Percentiles rank a stretch among this genome's conserved stretches.
Conservation (phyloP, 2,329 filamentous ascomycete genomes). For the Cladorrhinum sp. region DNA sequence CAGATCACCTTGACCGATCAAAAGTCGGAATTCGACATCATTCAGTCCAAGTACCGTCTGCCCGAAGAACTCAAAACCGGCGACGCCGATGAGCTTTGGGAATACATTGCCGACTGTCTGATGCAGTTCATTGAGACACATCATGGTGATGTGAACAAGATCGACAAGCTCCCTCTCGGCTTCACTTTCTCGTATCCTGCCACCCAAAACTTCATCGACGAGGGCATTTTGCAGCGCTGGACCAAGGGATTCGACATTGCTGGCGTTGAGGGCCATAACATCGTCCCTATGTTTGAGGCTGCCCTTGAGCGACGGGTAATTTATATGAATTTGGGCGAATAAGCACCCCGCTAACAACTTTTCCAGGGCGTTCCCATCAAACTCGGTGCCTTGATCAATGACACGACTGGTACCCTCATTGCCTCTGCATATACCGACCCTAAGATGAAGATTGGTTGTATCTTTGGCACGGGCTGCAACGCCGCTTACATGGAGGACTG, state of each 20-base stretch:
- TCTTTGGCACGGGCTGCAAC: conserved; percentile 97
- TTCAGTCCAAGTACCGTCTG: conserved; percentile 94
- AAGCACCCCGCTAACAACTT: conserved; percentile 20
- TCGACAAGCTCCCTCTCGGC: conserved; percentile 72
- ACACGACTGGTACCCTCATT: conserved; percentile 95
- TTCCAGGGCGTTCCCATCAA: conserved; percentile 81
- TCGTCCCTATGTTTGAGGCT: conserved; percentile 82
- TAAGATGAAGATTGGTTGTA: conserved; percentile 91
- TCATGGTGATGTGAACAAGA: conserved; percentile 62
- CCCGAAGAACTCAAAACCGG: conserved; percentile 89
- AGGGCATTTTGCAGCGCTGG: conserved; percentile 90
- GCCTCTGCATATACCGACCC: conserved; percentile 95
- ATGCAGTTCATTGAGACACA: conserved; percentile 87
- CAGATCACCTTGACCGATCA: conserved; percentile 85
- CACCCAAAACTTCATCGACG: conserved; percentile 88
- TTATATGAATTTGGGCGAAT: neutral
- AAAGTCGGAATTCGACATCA: conserved; percentile 89
- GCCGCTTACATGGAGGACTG: conserved; percentile 96
- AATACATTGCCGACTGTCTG: conserved; percentile 89
- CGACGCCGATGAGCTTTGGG: conserved; percentile 82
- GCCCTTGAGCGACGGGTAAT: conserved; percentile 67
- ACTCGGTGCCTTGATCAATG: conserved; percentile 90
- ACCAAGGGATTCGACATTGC: conserved; percentile 96
- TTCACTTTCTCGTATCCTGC: conserved; percentile 97
- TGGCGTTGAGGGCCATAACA: conserved; percentile 85